Percentiles rank a stretch among this genome's conserved stretches.
These are phyloP conservation scores for Saprolegnia diclina DNA, from an alignment of 352 stramenopile species.

Conservation along the genomic window DNA sequence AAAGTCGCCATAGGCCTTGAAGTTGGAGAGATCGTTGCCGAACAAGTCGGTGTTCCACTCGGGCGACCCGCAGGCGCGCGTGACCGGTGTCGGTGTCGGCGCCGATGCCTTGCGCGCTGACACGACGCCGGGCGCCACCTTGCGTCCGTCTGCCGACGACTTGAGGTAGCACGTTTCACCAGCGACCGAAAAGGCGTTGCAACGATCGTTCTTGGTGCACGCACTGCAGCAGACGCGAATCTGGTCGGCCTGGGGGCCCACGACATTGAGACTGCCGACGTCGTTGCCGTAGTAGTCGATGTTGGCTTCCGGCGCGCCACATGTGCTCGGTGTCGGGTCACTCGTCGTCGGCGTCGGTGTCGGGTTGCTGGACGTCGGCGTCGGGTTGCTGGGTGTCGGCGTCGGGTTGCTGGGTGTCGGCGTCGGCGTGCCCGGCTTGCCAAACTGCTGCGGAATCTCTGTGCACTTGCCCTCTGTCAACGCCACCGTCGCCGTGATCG, in stretches of 20 bases:
- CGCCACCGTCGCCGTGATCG: conserved; percentile 31
- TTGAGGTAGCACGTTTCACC: no score
- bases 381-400: neutral
- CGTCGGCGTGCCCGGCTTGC: neutral
- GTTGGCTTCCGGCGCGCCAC: no score
- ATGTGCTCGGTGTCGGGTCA: neutral
- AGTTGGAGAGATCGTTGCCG: neutral
- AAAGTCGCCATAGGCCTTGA: neutral
- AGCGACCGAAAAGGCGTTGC: no score
- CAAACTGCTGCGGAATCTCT: conserved; percentile 35
- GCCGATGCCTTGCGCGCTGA: neutral
- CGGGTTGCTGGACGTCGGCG: neutral
- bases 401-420: conserved; percentile 20
- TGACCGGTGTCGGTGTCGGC: neutral
- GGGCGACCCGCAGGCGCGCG: neutral
- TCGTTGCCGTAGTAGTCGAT: no score
- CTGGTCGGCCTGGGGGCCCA: no score
- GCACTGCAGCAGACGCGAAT: no score
- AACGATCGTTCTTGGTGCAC: no score
- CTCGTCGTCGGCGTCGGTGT: conserved; percentile 9
- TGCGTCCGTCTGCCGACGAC: no score
- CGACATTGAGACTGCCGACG: no score
- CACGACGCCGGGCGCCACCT: no score
- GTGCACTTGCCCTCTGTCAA: conserved; percentile 33
- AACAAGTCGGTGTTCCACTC: neutral